A percentile compares a stretch with the other conserved stretches of the same genome.
These are phyloP conservation scores for Tolypocladium cylindrosporum DNA, from an alignment of 2,329 filamentous ascomycete genomes.

Conservation along the genomic window DNA sequence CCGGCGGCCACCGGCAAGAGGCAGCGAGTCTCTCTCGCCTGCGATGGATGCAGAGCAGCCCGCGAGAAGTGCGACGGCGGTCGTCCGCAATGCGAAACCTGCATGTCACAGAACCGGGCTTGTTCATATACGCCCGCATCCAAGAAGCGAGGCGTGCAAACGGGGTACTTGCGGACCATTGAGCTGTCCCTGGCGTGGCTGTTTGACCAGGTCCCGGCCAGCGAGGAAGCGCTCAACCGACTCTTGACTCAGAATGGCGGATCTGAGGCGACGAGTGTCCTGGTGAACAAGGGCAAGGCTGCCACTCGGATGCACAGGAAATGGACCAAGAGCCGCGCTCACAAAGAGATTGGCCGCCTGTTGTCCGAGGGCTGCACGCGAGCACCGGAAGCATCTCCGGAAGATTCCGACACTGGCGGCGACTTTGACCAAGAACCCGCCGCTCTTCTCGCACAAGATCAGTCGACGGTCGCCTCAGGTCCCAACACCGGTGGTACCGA, in stretches of 20 bases:
- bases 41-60: constrained; percentile 56
- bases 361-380: constrained; percentile 35
- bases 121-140: constrained; percentile 66
- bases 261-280: constrained; percentile 28
- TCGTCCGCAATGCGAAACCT: constrained; percentile 58
- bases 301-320: constrained; percentile 48
- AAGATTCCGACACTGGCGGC: constrained; percentile 18
- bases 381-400: constrained; percentile 23
- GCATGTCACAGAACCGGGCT: constrained; percentile 48
- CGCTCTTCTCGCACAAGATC: background rate
- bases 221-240: constrained; percentile 45
- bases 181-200: constrained; percentile 60
- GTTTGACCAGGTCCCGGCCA: constrained; percentile 50
- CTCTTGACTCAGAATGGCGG: constrained; percentile 38
- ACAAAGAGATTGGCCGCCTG: constrained; percentile 52
- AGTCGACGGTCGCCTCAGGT: background rate
- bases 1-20: constrained; percentile 33
- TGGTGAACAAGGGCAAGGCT: constrained; percentile 41
- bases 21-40: constrained; percentile 57
- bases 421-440: constrained; percentile 4
- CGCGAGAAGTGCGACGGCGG: constrained; percentile 65
- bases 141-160: constrained; percentile 69
- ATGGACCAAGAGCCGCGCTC: constrained; percentile 54
- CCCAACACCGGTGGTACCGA: background rate
- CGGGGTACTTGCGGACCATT: constrained; percentile 68